Evolutionary conservation across 2,329 filamentous ascomycete species (phyloP), one percentile per base, ranked within the genome.

Genomic region (Diaporthe velutina): DNA sequence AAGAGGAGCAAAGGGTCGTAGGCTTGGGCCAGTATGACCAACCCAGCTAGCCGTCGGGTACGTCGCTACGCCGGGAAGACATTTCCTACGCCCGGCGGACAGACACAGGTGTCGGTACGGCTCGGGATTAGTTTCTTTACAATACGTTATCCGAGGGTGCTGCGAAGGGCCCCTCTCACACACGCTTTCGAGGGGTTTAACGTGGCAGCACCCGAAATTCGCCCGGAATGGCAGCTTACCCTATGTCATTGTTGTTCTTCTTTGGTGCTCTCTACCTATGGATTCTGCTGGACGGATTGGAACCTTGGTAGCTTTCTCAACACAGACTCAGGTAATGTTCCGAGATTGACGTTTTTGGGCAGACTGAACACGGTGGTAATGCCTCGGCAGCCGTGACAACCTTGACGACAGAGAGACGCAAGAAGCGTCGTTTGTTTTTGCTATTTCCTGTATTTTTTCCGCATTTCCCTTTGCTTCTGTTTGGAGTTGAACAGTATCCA

Each of bases 131-230:
- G 15, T 28, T 38, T 54, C 17, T 22, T 35, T 22, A 68, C 33
- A 54, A 68, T 68, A 68, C 64, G 64, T 68, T 68, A 52, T 28
- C 35, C 33, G 48, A 68, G 48, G 45, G 64, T 68, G 45, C 64
- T 67, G 30, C 42, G 33, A 25, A 25, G 38, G 9, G n/a, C 45
- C 64, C 30, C 61, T n/a, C 30, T 22, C 60, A 48, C 25, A 54
- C 48, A 54, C 48, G 64, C 48, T 68, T 54, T 12, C 33, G 48
- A 10, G 30, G n/a, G 48, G 33, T 15, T 54, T 33, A 48, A 38
- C 13, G 25, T 4, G 48, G 48, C 45, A 50, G 61, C 40, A 50
- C 30, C n/a, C 42, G 42, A 50, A 19, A 10, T 45, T 54, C 9
- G 30, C 28, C 48, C 30, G 48, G 64, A 54, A 17, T 54, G 48